phyloP scores from a whole-genome alignment of 768 basidiomycete genomes.

The Russula dissimulans region DNA sequence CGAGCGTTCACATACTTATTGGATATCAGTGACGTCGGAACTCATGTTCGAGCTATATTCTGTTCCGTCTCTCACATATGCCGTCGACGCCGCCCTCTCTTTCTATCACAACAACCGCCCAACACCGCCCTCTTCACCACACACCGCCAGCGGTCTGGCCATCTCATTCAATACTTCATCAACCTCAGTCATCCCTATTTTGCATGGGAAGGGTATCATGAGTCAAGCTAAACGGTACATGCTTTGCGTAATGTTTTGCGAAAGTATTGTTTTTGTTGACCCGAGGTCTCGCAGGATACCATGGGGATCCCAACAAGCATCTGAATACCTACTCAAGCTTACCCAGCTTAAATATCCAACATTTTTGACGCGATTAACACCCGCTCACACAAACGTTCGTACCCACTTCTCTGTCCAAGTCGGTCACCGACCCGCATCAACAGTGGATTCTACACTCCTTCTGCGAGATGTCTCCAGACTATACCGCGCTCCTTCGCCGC shows the following conservation, averaged over 20 bases:
- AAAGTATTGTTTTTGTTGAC: background rate
- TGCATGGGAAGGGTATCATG: constrained; percentile 74
- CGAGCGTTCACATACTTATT: background rate
- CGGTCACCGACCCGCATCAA: background rate
- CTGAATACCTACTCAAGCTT: constrained; percentile 87
- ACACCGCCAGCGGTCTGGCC: constrained; percentile 65
- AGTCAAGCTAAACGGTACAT: constrained; percentile 78
- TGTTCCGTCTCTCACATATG: constrained; percentile 79
- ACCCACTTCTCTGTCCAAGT: background rate
- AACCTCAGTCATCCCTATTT: constrained; percentile 83
- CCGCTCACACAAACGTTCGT: constrained; percentile 66
- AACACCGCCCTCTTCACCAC: constrained; percentile 27
- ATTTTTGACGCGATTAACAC: constrained; percentile 79
- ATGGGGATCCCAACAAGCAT: constrained; percentile 86
- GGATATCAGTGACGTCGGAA: constrained; percentile 74
- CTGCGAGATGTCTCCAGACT: constrained; percentile 77
- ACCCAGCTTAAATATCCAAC: constrained; percentile 92
- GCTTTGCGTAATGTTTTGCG: background rate
- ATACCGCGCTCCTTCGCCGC: constrained; percentile 51
- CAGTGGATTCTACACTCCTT: constrained; percentile 91
- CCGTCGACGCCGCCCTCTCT: constrained; percentile 85
- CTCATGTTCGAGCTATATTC: constrained; percentile 91
- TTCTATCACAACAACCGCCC: constrained; percentile 72
- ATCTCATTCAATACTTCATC: constrained; percentile 89
- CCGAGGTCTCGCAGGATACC: constrained; percentile 60